Evolutionary conservation across 805 yeast genomes (phyloP), one percentile per base, ranked within the genome.

Genomic region (Kodamaea kakaduensis): DNA sequence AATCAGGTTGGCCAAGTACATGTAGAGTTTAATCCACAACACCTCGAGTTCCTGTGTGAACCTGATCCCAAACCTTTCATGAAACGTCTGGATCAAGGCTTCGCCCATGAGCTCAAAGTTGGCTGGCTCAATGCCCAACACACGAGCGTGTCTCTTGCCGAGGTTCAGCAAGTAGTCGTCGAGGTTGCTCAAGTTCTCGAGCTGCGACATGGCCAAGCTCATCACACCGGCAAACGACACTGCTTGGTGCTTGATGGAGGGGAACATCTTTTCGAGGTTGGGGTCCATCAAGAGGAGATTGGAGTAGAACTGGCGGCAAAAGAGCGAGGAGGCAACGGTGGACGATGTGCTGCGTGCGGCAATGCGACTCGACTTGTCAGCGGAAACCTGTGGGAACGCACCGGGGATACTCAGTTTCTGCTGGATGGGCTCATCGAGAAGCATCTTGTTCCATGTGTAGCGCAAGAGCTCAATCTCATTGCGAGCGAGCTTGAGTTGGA

Each of bases 201-300:
- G 61, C 45, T 77, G 77, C 18, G 71, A 58, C 40, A 85, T 75
- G 2, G 89, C 83, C 27, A 77, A 69, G 18, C 84, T 73, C 47
- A 86, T 56, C 13, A 85, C 85, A 4, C 89, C 88, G 0, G 90
- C 87, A 63, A 85, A 81, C 6, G 89, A 74, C 10, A 77, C 74
- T 1, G 93, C 87, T 59, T 86, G 95, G 52, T 83, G 88, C 43
- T 73, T 73, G 44, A 84, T 76, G 5, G 84, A 76, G 0, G 95
- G 94, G 54, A 82, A 84, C 51, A 78, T 52, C 25, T 63, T 67
- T 45, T 80, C 86, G 42, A 86, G 64, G 9, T 61, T 62, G 0
- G 85, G 78, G 45, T 73, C 76, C 72, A 76, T 73, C 0, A 74
- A 56, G 24, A 84, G 61, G 34, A 85, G 58, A 50, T 84, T 85